Percentiles rank a stretch among this genome's conserved stretches.
Conservation (phyloP, 768 basidiomycete genomes). For the Auriscalpium vulgare region DNA sequence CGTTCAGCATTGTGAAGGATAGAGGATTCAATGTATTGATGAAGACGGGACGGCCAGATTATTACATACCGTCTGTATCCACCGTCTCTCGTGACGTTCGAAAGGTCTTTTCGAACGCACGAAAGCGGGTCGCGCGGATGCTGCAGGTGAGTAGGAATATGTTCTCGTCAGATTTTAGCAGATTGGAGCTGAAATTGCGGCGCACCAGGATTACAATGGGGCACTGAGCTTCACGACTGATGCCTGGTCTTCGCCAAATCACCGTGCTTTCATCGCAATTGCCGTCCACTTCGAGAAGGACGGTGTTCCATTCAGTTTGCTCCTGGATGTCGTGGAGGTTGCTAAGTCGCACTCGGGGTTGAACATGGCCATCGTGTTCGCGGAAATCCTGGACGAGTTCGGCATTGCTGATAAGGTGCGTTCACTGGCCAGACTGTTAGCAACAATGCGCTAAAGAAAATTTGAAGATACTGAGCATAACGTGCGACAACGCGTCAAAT, state of each 20-base stretch:
- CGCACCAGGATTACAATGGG: background rate
- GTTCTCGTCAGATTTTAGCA: background rate
- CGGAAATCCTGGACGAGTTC: constrained; percentile 20
- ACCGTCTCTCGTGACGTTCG: constrained; percentile 26
- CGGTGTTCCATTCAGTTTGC: background rate
- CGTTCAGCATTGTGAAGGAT: background rate
- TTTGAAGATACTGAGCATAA: constrained; percentile 24
- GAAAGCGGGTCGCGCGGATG: constrained; percentile 16
- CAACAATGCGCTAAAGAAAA: background rate
- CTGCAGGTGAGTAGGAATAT: background rate
- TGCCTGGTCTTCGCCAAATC: background rate
- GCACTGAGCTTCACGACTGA: background rate
- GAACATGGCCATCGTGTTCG: constrained; percentile 21
- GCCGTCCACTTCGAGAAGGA: background rate
- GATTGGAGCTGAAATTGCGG: background rate
- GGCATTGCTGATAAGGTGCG: constrained; percentile 24
- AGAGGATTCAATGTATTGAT: background rate
- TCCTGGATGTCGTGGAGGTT: background rate
- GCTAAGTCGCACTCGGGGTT: constrained; percentile 21
- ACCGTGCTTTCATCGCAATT: background rate
- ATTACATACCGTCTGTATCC: constrained; percentile 22
- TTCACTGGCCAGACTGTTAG: background rate
- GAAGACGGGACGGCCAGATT: constrained; percentile 23
- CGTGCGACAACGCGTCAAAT: constrained; percentile 28
- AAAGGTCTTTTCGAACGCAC: constrained; percentile 17